Evolutionary conservation across 805 yeast genomes (phyloP).

Genomic region (Saccharomycopsis malanga): DNA sequence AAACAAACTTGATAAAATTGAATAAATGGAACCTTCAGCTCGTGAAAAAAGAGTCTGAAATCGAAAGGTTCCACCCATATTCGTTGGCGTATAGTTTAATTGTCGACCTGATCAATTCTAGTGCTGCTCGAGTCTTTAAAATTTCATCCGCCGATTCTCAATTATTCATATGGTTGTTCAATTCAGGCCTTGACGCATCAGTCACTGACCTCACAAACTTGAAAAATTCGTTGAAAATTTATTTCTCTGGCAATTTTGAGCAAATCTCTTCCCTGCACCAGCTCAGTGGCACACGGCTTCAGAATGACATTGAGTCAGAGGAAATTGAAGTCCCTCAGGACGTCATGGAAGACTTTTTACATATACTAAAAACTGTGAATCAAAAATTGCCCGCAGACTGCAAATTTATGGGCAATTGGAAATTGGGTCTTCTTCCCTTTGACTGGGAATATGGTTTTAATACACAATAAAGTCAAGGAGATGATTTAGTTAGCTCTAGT

Average conservation of each 20-base stretch:
- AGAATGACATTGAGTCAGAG: constrained; percentile 36
- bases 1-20: constrained; percentile 31
- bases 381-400: constrained; percentile 30
- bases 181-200: constrained; percentile 27
- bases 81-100: constrained; percentile 34
- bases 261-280: constrained; percentile 22
- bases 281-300: constrained; percentile 24
- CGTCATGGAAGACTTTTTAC: constrained; percentile 29
- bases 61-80: constrained; percentile 32
- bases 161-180: constrained; percentile 45
- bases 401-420: constrained; percentile 25
- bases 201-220: constrained; percentile 28
- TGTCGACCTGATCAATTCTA: constrained; percentile 36
- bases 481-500: no score
- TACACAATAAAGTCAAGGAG: no score
- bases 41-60: constrained; percentile 16
- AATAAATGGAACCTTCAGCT: constrained; percentile 53
- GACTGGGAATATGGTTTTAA: constrained; percentile 3
- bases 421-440: constrained; percentile 20
- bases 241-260: constrained; percentile 33
- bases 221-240: constrained; percentile 36
- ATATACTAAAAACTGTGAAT: constrained; percentile 28
- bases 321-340: constrained; percentile 29
- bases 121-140: constrained; percentile 34
- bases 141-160: constrained; percentile 17